Base-by-base conservation (phyloP, 73 alveolate species). In the Uronychia setigera region DNA sequence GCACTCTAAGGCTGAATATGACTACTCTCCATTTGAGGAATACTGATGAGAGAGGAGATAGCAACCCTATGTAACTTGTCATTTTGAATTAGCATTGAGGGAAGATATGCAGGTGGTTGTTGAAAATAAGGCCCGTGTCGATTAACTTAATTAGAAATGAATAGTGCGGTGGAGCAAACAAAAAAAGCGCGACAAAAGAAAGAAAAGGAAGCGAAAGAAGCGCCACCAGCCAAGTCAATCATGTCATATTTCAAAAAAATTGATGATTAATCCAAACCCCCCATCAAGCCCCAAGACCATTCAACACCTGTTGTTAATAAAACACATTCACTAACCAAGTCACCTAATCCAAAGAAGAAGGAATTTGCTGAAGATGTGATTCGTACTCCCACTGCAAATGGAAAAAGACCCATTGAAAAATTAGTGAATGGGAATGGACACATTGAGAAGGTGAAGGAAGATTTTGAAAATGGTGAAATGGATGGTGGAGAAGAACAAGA, bases 1-100 rank as follows among this genome's bases (percentile, higher is more conserved):
- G 78, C 98, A 94, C 84, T 92, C 88, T 57, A 94, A 93, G 84
- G 98, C 98, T 14, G 94, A 92, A 32, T 94, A 94, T 79, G 87
- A 86, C 89, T 94, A 94, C 34, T 60, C 92, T 33, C 91, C 91
- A 25, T 76, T 84, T 33, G 78, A 79, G n/a, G n/a, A n/a, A n/a
- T n/a, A n/a, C n/a, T n/a, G n/a, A n/a, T n/a, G n/a, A n/a, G n/a
- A n/a, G n/a, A n/a, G n/a, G n/a, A n/a, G n/a, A n/a, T n/a, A n/a
- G n/a, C n/a, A n/a, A n/a, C n/a, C n/a, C n/a, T n/a, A n/a, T n/a
- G n/a, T n/a, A n/a, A n/a, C n/a, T n/a, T n/a, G n/a, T n/a, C n/a
- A n/a, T n/a, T n/a, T n/a, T n/a, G n/a, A n/a, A n/a, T n/a, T n/a
- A n/a, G n/a, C n/a, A n/a, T n/a, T n/a, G n/a, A n/a, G n/a, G n/a